Percentiles rank a stretch among this genome's conserved stretches.
Evolutionary conservation across 768 basidiomycete genomes (phyloP).

Genomic region (Boletus bicolor): DNA sequence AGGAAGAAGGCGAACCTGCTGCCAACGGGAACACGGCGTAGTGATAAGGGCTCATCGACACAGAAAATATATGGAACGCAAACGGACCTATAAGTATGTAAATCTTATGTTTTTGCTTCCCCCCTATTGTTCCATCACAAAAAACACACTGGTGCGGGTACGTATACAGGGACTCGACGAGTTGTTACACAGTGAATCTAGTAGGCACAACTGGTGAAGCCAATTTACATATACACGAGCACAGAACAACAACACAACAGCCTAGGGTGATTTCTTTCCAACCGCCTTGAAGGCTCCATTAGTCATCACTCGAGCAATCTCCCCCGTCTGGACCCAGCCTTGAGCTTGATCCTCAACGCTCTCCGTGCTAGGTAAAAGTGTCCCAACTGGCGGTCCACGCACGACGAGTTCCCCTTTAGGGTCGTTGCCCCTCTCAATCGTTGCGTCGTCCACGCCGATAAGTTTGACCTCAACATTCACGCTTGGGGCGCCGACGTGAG

Average conservation of each 20-base stretch:
- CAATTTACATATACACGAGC: not conserved
- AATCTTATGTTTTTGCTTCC: no score
- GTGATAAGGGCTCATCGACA: no score
- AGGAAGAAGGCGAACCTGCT: no score
- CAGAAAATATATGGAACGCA: no score
- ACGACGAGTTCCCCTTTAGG: slow-evolving; percentile 60
- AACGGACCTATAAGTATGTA: no score
- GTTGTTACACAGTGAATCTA: not conserved
- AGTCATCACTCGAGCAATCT: slow-evolving; percentile 49
- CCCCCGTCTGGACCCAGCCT: slow-evolving; percentile 46
- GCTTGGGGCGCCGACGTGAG: slow-evolving; percentile 75
- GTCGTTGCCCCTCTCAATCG: slow-evolving; percentile 62
- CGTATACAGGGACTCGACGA: not conserved
- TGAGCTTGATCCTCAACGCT: slow-evolving; percentile 32
- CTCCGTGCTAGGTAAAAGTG: slow-evolving; percentile 39
- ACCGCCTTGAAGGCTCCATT: slow-evolving; percentile 61
- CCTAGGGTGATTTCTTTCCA: slow-evolving; percentile 9
- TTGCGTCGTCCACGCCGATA: slow-evolving; percentile 60
- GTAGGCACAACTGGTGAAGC: not conserved
- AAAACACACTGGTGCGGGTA: no score
- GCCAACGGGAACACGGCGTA: no score
- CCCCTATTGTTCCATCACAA: no score
- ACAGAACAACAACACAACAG: not conserved
- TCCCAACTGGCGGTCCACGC: slow-evolving; percentile 73
- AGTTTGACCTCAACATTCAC: slow-evolving; percentile 83